Conservation (phyloP, 768 basidiomycete species). For the Boletus rubropictus region DNA sequence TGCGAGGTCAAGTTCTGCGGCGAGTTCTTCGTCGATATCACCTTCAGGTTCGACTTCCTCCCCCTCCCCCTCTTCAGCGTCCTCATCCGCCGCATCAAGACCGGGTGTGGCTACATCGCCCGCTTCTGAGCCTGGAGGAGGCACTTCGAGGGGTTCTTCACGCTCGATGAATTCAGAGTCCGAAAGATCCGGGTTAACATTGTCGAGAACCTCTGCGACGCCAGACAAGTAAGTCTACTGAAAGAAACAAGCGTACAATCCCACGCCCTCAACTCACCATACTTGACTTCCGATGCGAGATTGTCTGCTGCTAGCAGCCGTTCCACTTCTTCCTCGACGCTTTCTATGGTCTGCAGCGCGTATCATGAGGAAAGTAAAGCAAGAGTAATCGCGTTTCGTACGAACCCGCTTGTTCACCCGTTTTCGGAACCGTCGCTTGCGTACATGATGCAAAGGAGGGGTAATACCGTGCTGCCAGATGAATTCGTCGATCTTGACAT, state of each 20-base stretch:
- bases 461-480: conserved; percentile 97
- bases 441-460: conserved; percentile 82
- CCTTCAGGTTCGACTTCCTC: conserved; percentile 63
- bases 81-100: conserved; percentile 47
- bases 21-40: conserved; percentile 84
- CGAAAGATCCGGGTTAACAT: conserved; percentile 85
- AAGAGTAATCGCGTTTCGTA: not conserved
- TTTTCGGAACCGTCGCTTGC: conserved; percentile 90
- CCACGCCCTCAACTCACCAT: conserved; percentile 41
- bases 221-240: not conserved
- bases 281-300: conserved; percentile 68
- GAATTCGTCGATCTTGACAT: conserved; percentile 89
- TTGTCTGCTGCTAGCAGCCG: conserved; percentile 77
- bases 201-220: conserved; percentile 69
- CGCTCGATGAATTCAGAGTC: conserved; percentile 82
- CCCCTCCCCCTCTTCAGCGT: conserved; percentile 53
- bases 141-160: conserved; percentile 53
- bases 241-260: not conserved
- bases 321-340: conserved; percentile 90
- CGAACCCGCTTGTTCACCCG: conserved; percentile 75
- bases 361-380: conserved; percentile 4
- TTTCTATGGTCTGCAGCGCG: conserved; percentile 74
- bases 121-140: conserved; percentile 57
- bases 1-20: conserved; percentile 83
- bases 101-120: conserved; percentile 60